phyloP scores from a whole-genome alignment of 805 yeast species.

The Metschnikowia vanudenii region DNA sequence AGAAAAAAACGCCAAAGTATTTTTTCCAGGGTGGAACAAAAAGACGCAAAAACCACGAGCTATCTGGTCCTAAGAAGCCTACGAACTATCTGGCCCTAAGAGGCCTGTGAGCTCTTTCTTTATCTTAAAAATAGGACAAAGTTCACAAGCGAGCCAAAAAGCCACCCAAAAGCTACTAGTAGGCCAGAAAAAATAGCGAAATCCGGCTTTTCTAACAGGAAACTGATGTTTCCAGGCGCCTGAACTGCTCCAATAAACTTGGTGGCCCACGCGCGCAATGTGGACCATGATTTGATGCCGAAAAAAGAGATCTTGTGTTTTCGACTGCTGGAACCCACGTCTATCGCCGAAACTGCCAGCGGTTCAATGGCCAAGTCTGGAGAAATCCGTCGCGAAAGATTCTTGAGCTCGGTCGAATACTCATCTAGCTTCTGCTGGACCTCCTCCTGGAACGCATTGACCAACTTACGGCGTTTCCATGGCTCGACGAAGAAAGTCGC shows the following conservation, averaged over 20 bases:
- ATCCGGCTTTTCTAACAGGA: conserved; percentile 10
- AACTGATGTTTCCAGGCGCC: conserved; percentile 1
- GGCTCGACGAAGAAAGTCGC: conserved; percentile 93
- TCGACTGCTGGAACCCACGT: not conserved
- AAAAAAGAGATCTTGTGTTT: conserved; percentile 1
- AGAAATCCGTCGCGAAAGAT: conserved; percentile 5
- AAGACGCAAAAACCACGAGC: no score
- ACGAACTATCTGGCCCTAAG: no score
- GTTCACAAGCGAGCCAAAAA: conserved; percentile 10
- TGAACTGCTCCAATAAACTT: not conserved
- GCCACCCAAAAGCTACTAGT: conserved; percentile 14
- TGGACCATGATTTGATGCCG: conserved; percentile 6
- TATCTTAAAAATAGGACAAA: not conserved
- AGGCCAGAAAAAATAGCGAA: conserved; percentile 13
- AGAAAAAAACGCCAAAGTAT: no score
- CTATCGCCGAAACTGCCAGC: not conserved
- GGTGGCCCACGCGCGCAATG: conserved; percentile 3
- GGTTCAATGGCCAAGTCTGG: not conserved
- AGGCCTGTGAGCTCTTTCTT: no score
- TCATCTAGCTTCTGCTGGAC: conserved; percentile 44
- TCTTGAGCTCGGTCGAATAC: conserved; percentile 12
- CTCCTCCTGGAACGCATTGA: conserved; percentile 78
- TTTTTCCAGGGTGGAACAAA: no score
- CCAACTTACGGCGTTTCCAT: conserved; percentile 82
- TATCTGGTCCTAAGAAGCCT: no score